Evolutionary conservation across 176 grass and related monocot species (phyloP), one percentile per base, ranked within the genome.

Genomic region (Oropetium thomaeum): DNA sequence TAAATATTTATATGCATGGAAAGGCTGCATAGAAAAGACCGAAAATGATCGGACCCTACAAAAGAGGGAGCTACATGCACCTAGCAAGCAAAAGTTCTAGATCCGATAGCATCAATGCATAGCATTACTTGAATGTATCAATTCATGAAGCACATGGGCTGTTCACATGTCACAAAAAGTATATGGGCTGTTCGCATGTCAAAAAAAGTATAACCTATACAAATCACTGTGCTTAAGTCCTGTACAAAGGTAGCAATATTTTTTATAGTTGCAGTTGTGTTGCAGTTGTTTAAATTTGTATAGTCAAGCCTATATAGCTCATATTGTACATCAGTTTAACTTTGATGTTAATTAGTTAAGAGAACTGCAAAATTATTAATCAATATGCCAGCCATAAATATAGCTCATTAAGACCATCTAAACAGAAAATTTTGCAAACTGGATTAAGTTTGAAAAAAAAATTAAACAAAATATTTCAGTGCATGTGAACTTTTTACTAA

Each of bases 391-490:
- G 22, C 58, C 28, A 63, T 15, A 81, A 69, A 54, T 63, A 54
- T 63, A 75, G 42, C 32, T 19, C 2, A 58, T 28, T 37, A 75
- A 66, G 42, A 58, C 58, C 52, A 66, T 32, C 29, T 63, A 77
- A 20, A 55, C 37, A 58, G 30, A 28, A 82, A 17, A 49, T 35
- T 70, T 31, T 39, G 29, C 15, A 69, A 25, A 74, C 39, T 55
- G 47, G 76, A 48, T 5, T 58, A 58, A 31, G 42, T 12, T 81
- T 69, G 25, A 22, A 75, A 71, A 12, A 45, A 12, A 45, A 76
- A 81, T 58, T 43, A 77, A 48, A 32, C 57, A 63, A 55, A 54
- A 71, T 78, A 78, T 26, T 77, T 84, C 30, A 84, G 59, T 19
- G 22, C 60, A 79, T 20, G 13, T 58, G 35, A 57, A 14, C 60